phyloP scores from a whole-genome alignment of 164 flowering plant genomes.

The Macadamia tetraphylla region DNA sequence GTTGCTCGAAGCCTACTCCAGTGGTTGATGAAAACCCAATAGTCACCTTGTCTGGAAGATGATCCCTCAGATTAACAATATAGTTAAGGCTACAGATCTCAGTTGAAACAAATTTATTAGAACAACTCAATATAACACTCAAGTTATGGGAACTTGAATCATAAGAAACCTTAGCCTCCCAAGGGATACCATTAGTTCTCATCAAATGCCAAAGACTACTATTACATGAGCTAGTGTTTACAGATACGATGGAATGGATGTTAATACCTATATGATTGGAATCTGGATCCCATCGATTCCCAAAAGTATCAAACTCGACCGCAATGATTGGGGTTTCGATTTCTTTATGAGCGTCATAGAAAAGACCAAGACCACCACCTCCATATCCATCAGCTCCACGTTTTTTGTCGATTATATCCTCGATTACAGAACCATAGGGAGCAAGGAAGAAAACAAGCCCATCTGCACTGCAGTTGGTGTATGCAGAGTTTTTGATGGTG shows the following conservation, averaged over 20 bases:
- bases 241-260: constrained; percentile 15
- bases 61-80: too few relatives aligned
- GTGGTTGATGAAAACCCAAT: too few relatives aligned
- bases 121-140: not conserved
- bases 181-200: not conserved
- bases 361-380: constrained; percentile 26
- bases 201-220: not conserved
- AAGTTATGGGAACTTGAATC: constrained; percentile 18
- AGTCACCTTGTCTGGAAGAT: too few relatives aligned
- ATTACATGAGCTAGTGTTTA: constrained; percentile 5
- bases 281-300: not conserved
- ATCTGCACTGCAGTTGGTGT: constrained; percentile 8
- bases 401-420: not conserved
- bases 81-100: not conserved
- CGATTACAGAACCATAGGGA: constrained; percentile 11
- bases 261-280: constrained; percentile 25
- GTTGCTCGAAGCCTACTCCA: too few relatives aligned
- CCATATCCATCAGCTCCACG: constrained; percentile 6
- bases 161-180: constrained; percentile 10
- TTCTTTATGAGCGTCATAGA: not conserved
- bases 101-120: too few relatives aligned
- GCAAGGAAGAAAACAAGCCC: constrained; percentile 30
- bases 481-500: not conserved
- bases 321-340: constrained; percentile 23
- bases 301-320: constrained; percentile 26